phyloP scores from a whole-genome alignment of 106 monocot genomes.

The Dendrobium nobile region DNA sequence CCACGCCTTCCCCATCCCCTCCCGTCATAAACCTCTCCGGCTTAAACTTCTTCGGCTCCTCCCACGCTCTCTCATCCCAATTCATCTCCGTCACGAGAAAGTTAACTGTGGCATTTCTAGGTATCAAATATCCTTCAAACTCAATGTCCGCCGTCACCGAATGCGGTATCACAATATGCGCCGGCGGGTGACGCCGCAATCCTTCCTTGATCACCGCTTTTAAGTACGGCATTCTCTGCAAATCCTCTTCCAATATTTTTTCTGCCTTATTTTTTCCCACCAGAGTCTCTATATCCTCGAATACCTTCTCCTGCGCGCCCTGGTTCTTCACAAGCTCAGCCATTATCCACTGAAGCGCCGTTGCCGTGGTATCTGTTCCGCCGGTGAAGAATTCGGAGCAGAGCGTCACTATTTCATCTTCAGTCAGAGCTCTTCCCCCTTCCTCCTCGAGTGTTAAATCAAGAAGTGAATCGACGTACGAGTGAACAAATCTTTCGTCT shows the following conservation, averaged over 20 bases:
- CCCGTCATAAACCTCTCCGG: constrained; percentile 25
- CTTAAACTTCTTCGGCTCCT: constrained; percentile 19
- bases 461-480: constrained; percentile 19
- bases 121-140: constrained; percentile 21
- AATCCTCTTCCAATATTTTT: constrained; percentile 10
- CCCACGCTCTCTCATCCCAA: constrained; percentile 24
- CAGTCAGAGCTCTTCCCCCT: constrained; percentile 14
- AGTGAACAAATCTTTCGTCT: not conserved
- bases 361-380: constrained; percentile 45
- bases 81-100: constrained; percentile 21
- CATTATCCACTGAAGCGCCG: constrained; percentile 41
- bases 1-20: constrained; percentile 8
- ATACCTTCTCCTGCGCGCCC: constrained; percentile 26
- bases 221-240: constrained; percentile 21
- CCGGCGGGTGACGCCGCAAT: constrained; percentile 27
- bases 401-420: constrained; percentile 24
- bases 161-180: constrained; percentile 30
- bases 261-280: not conserved
- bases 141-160: constrained; percentile 7
- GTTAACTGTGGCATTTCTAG: constrained; percentile 12
- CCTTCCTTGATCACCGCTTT: constrained; percentile 33
- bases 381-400: constrained; percentile 37
- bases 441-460: constrained; percentile 11
- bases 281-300: not conserved
- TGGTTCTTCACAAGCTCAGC: constrained; percentile 20